Evolutionary conservation across 176 grass and related monocot genomes (phyloP), one percentile per base, ranked within the genome.

Genomic region (Chrysopogon serrulatus): DNA sequence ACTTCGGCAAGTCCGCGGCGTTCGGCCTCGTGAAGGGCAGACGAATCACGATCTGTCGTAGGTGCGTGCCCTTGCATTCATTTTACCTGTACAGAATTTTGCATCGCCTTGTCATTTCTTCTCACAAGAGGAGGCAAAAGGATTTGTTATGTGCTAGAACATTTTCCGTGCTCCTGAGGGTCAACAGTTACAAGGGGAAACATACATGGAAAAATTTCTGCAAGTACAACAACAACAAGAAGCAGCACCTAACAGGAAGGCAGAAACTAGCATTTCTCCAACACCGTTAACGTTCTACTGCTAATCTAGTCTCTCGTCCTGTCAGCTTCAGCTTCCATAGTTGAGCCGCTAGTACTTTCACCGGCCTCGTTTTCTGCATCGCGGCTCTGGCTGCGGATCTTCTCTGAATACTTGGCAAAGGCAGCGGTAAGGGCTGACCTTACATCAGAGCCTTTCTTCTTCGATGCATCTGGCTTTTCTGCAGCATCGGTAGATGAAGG

Each of bases 381-480:
- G 41, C 10, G 76, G 40, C 80, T 72, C 59, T 87, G 89, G 76
- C 23, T 90, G 10, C 82, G 83, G 39, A 92, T 78, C 79, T 86
- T 98, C 42, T 95, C 91, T 3, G 89, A 86, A 77, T 94, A 98
- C 78, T 95, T 95, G 4, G 82, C 85, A 80, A 98, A 98, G 40
- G 93, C 96, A 65, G 80, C 89, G 69, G 80, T 78, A 60, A 94
- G 82, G 21, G 91, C 83, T 60, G 96, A 94, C 78, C 76, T 98
- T 62, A 98, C 80, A 73, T 69, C 84, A 33, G 85, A 63, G 43
- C 83, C 81, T 59, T 92, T 92, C 84, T 79, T 78, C 69, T 82
- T 68, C 21, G 82, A 85, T 8, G 67, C 32, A 17, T 76, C 74
- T 33, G 60, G 23, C 54, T 82, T 84, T 33, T 82, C 79, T 0